These are phyloP conservation scores for Picochlorum sp. DNA, from an alignment of 139 green algal species.

Conservation along the genomic window DNA sequence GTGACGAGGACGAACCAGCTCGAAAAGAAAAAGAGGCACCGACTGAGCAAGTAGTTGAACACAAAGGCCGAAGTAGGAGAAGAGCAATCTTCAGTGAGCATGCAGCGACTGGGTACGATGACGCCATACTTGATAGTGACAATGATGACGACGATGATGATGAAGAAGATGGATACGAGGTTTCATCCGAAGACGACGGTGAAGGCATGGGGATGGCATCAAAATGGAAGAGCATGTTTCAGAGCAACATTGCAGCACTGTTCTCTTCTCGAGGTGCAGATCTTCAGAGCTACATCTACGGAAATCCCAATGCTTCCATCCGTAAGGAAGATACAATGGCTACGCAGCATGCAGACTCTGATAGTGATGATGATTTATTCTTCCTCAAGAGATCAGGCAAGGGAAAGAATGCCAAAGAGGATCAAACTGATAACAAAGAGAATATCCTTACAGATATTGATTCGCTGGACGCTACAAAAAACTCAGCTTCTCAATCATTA, in stretches of 20 bases:
- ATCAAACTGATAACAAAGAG: not conserved
- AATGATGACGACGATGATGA: conserved; percentile 20
- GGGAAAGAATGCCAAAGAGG: conserved; percentile 13
- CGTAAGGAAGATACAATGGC: not conserved
- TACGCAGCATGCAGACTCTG: conserved; percentile 3
- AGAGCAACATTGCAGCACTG: conserved; percentile 23
- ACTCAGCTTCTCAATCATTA: not conserved
- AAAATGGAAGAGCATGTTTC: conserved; percentile 53
- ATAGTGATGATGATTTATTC: conserved; percentile 43
- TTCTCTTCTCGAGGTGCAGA: conserved; percentile 38
- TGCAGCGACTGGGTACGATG: not conserved
- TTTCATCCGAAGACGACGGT: conserved; percentile 14
- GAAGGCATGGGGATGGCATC: conserved; percentile 36
- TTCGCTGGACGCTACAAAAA: conserved; percentile 21
- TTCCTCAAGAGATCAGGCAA: conserved; percentile 27
- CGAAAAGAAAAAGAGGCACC: conserved; percentile 19
- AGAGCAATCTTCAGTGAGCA: conserved; percentile 26
- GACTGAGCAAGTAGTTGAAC: conserved; percentile 4
- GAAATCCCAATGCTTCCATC: conserved; percentile 9
- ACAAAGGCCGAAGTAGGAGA: conserved; percentile 29
- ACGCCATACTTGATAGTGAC: conserved; percentile 16
- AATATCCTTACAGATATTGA: conserved; percentile 10
- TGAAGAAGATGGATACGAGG: conserved; percentile 6
- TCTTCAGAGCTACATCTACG: conserved; percentile 51
- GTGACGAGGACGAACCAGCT: conserved; percentile 14